Percentiles rank a stretch among this genome's conserved stretches.
phyloP scores from a whole-genome alignment of 2,329 filamentous ascomycete species.

The Diplodia seriata region DNA sequence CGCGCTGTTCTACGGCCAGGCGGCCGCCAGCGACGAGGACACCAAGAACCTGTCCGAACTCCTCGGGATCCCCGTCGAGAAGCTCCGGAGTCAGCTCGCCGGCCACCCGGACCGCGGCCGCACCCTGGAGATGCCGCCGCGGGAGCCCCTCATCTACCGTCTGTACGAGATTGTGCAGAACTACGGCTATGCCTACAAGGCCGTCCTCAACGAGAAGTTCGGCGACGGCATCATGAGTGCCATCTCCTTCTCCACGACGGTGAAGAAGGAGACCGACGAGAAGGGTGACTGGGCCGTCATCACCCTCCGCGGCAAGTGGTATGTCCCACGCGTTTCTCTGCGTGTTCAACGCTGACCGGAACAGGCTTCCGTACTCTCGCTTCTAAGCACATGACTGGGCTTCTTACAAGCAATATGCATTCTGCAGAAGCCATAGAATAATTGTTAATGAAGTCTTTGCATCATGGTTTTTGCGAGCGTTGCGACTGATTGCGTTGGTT shows the following conservation, averaged over 20 bases:
- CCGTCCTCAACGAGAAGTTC: slow-evolving; percentile 89
- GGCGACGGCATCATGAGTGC: slow-evolving; percentile 91
- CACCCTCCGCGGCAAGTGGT: slow-evolving; percentile 84
- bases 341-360: slow-evolving; percentile 35
- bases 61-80: slow-evolving; percentile 65
- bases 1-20: slow-evolving; percentile 90
- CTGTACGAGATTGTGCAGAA: slow-evolving; percentile 96
- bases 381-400: slow-evolving; percentile 46
- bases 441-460: slow-evolving; percentile 9
- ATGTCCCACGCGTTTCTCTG: slow-evolving; percentile 41
- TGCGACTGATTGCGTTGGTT: background rate
- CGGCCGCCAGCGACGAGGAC: slow-evolving; percentile 74
- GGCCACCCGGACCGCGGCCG: slow-evolving; percentile 83
- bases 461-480: background rate
- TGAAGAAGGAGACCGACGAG: slow-evolving; percentile 91
- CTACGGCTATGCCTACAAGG: slow-evolving; percentile 96
- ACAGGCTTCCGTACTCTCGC: slow-evolving; percentile 57
- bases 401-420: background rate
- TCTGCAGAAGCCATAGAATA: slow-evolving; percentile 8
- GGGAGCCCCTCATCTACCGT: slow-evolving; percentile 86
- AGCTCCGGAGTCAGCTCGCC: slow-evolving; percentile 67
- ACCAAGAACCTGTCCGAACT: slow-evolving; percentile 69
- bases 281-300: slow-evolving; percentile 87
- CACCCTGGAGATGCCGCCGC: slow-evolving; percentile 81
- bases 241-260: slow-evolving; percentile 86